Conservation (phyloP, 2,329 filamentous ascomycete genomes). For the Clonostachys sp. region DNA sequence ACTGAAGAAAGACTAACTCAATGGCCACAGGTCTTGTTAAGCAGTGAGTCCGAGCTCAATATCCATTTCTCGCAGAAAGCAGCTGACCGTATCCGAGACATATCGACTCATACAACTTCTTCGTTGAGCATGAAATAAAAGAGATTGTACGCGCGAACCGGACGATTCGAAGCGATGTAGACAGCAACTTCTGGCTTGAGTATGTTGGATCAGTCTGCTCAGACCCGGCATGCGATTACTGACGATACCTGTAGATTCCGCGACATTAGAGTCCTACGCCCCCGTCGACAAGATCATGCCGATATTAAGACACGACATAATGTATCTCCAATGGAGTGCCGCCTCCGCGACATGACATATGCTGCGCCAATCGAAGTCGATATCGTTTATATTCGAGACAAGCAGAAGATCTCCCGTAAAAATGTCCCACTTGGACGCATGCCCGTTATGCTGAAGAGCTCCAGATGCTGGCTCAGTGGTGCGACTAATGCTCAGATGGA, state of each 20-base stretch:
- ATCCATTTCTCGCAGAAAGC: background rate
- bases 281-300: conserved; percentile 73
- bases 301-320: conserved; percentile 65
- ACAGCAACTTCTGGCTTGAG: conserved; percentile 89
- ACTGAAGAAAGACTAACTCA: background rate
- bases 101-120: conserved; percentile 98
- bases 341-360: conserved; percentile 96
- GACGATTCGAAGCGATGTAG: conserved; percentile 84
- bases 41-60: conserved; percentile 50
- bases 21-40: conserved; percentile 66
- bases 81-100: conserved; percentile 41
- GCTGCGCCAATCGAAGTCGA: conserved; percentile 91
- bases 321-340: conserved; percentile 94
- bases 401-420: conserved; percentile 67
- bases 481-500: conserved; percentile 88
- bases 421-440: conserved; percentile 82
- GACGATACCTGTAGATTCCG: conserved; percentile 49
- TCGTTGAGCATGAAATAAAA: conserved; percentile 93
- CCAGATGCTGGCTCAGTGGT: conserved; percentile 80
- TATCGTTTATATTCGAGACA: conserved; percentile 82
- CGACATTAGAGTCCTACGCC: conserved; percentile 81
- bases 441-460: conserved; percentile 95
- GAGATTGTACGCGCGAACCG: conserved; percentile 93
- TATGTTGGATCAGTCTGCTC: conserved; percentile 13
- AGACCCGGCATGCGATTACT: too few species aligned